Percentiles rank a stretch among this genome's conserved stretches.
Conservation (phyloP, 2,329 filamentous ascomycete species). For the Pseudonectria buxi region DNA sequence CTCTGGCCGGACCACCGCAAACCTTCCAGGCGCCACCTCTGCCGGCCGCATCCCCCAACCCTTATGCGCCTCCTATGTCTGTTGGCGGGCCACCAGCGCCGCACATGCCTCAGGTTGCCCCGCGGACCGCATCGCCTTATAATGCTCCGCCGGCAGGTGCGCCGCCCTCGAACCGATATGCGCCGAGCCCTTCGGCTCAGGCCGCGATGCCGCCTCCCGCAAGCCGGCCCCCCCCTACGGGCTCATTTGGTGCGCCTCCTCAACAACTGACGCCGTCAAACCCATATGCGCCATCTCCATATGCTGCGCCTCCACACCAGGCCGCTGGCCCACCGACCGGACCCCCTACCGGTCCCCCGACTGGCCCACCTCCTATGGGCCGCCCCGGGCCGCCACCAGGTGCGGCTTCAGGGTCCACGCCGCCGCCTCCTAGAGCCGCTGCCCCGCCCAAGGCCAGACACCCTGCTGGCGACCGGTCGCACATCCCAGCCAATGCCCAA, state of each 20-base stretch:
- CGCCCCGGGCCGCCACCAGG: slow-evolving; percentile 24
- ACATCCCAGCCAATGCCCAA: slow-evolving; percentile 73
- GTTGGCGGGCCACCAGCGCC: slow-evolving; percentile 59
- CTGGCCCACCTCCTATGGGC: slow-evolving; percentile 26
- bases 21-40: slow-evolving; percentile 34
- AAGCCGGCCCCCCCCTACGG: slow-evolving; percentile 41
- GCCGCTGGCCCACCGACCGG: slow-evolving; percentile 36
- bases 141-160: slow-evolving; percentile 66
- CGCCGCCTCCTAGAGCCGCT: slow-evolving; percentile 41
- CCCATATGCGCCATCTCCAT: slow-evolving; percentile 57
- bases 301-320: slow-evolving; percentile 29
- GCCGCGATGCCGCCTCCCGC: slow-evolving; percentile 34
- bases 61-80: slow-evolving; percentile 46
- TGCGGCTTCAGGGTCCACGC: slow-evolving; percentile 27
- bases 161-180: slow-evolving; percentile 70
- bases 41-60: slow-evolving; percentile 58
- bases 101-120: slow-evolving; percentile 51
- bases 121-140: slow-evolving; percentile 78
- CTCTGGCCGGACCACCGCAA: slow-evolving; percentile 52
- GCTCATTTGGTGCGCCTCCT: slow-evolving; percentile 37
- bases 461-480: slow-evolving; percentile 79
- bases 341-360: slow-evolving; percentile 30
- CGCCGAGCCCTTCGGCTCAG: slow-evolving; percentile 57
- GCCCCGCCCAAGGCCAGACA: slow-evolving; percentile 56
- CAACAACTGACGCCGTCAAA: slow-evolving; percentile 40